Evolutionary conservation across 495 filamentous ascomycete species (phyloP).

Genomic region (Podospora bellae-mahoneyi): DNA sequence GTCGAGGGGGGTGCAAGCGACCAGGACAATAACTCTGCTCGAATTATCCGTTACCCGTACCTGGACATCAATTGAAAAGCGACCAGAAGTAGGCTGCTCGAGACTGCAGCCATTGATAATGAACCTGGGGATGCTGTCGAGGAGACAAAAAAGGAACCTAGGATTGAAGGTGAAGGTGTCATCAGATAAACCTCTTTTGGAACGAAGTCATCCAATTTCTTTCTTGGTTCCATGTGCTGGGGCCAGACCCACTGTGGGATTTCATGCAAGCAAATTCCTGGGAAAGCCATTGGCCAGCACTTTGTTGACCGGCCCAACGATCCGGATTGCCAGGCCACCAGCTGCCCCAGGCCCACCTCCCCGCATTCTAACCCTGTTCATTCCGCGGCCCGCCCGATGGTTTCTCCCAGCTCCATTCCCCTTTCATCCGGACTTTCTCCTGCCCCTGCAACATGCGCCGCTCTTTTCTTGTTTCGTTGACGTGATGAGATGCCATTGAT

Average conservation of each 20-base stretch:
- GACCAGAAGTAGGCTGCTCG: too few species aligned
- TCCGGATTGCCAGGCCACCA: neutral
- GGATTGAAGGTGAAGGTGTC: conserved; percentile 1
- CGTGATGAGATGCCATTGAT: neutral
- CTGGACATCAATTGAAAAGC: too few species aligned
- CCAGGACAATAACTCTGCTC: too few species aligned
- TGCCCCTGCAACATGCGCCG: neutral
- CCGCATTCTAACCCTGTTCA: neutral
- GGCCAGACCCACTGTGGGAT: neutral
- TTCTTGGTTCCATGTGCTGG: neutral
- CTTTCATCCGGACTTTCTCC: neutral
- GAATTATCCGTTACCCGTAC: too few species aligned
- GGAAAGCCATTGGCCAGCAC: neutral
- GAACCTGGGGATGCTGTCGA: too few species aligned
- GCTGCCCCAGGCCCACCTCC: neutral
- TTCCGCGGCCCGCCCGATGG: neutral
- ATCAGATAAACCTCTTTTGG: conserved; percentile 19
- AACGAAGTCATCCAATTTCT: neutral
- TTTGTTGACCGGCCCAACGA: neutral
- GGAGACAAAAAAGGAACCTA: neutral
- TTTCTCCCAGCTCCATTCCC: neutral
- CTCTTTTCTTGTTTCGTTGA: neutral
- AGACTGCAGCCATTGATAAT: too few species aligned
- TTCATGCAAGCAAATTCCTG: conserved; percentile 1
- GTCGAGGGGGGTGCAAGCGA: neutral